Conservation (phyloP, 345 rosid species). For the Moringa oleifera region DNA sequence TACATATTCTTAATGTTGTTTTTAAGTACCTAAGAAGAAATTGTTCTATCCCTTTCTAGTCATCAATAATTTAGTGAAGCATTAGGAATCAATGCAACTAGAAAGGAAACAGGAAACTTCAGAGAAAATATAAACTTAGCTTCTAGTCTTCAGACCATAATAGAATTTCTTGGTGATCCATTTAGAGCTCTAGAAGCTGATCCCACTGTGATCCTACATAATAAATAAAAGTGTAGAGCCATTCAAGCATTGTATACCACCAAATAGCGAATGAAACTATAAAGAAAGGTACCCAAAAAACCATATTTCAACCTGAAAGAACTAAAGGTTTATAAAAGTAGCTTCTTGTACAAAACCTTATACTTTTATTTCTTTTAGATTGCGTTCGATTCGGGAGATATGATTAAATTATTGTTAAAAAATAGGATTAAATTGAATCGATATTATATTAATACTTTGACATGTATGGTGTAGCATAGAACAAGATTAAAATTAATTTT, state of each 20-base stretch:
- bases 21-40: background rate
- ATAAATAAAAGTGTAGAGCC: slow-evolving; percentile 6
- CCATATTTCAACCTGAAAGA: no score
- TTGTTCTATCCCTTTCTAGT: background rate
- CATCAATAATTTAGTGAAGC: background rate
- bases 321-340: background rate
- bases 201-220: slow-evolving; percentile 39
- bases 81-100: background rate
- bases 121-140: slow-evolving; percentile 6
- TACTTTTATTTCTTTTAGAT: no score
- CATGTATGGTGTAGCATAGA: no score
- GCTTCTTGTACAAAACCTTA: slow-evolving; percentile 1
- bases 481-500: no score
- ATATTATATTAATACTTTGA: no score
- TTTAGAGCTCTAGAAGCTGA: slow-evolving; percentile 30
- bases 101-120: background rate
- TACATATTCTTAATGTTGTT: background rate
- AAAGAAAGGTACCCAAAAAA: no score
- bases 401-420: no score
- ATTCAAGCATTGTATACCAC: slow-evolving; percentile 3
- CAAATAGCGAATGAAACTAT: slow-evolving; percentile 2
- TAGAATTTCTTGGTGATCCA: slow-evolving; percentile 34
- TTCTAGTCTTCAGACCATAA: slow-evolving; percentile 31
- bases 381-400: no score
- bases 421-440: no score